A percentile compares a stretch with the other conserved stretches of the same genome.
These are phyloP conservation scores for Penicillium sp. DNA, from an alignment of 2,329 filamentous ascomycete species.

Conservation along the genomic window DNA sequence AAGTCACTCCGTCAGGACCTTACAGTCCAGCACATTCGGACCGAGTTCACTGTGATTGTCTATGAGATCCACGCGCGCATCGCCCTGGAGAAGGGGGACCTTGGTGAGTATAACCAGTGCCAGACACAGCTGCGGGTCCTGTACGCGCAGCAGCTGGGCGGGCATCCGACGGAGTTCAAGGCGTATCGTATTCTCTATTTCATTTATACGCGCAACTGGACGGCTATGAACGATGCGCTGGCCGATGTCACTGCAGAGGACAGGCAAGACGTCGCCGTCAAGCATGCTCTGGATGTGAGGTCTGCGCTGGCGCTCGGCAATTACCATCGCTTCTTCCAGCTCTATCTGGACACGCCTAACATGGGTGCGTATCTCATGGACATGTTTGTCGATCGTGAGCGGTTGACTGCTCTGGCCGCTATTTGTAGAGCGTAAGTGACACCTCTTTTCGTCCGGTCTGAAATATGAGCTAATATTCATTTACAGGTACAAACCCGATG, in stretches of 20 bases:
- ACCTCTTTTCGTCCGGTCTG: not conserved
- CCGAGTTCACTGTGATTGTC: constrained; percentile 90
- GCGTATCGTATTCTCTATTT: constrained; percentile 99
- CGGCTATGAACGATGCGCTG: constrained; percentile 95
- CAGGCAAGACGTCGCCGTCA: constrained; percentile 76
- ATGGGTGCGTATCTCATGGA: constrained; percentile 99
- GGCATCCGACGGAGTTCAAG: constrained; percentile 92
- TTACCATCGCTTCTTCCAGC: constrained; percentile 95
- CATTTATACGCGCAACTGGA: constrained; percentile 97
- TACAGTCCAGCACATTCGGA: constrained; percentile 95
- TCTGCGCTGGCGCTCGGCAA: constrained; percentile 90
- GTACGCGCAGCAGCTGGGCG: constrained; percentile 80
- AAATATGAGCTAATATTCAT: not conserved
- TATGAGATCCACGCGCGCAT: constrained; percentile 98
- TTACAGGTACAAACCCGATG: constrained; percentile 83
- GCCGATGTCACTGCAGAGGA: constrained; percentile 98
- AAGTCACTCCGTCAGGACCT: constrained; percentile 97
- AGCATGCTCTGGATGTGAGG: constrained; percentile 86
- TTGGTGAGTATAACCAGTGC: constrained; percentile 99
- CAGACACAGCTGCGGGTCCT: constrained; percentile 94
- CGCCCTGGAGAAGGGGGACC: constrained; percentile 93
- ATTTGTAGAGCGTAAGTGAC: constrained; percentile 90
- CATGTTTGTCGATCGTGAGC: constrained; percentile 95
- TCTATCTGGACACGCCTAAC: constrained; percentile 89
- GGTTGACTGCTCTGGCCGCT: constrained; percentile 80